Conservation (phyloP, 768 basidiomycete species). For the Tulasnella sp. region DNA sequence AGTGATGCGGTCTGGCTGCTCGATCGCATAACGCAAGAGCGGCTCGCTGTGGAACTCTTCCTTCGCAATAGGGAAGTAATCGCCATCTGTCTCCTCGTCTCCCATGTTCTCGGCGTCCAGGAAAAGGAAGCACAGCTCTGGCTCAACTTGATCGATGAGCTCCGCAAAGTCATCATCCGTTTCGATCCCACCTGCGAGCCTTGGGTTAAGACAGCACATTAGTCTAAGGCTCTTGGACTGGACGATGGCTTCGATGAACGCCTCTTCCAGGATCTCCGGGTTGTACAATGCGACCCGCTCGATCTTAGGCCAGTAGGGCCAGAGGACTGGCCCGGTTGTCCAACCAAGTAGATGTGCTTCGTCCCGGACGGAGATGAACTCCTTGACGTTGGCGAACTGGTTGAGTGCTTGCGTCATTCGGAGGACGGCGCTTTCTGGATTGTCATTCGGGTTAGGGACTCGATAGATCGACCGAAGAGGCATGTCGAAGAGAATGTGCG, state of each 20-base stretch:
- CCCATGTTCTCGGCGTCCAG: conserved; percentile 8
- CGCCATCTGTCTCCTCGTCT: conserved; percentile 11
- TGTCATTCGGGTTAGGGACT: neutral
- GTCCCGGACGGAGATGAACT: neutral
- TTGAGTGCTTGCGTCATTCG: neutral
- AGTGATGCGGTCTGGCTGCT: neutral
- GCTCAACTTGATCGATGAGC: neutral
- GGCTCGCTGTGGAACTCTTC: neutral
- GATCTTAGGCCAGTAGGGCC: neutral
- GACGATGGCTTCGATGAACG: conserved; percentile 36
- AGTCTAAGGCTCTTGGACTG: conserved; percentile 32
- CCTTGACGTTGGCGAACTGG: neutral
- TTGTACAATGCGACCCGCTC: conserved; percentile 30
- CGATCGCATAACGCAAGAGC: neutral
- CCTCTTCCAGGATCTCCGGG: conserved; percentile 34
- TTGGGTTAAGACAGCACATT: conserved; percentile 4
- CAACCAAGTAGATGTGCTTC: conserved; percentile 6
- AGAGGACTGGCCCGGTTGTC: neutral
- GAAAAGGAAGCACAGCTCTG: neutral
- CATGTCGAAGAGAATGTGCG: neutral
- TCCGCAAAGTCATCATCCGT: neutral
- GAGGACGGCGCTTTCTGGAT: neutral
- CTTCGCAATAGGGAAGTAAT: neutral
- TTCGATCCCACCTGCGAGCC: neutral
- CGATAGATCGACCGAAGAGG: conserved; percentile 2